These are phyloP conservation scores for Rhizoclosmatium globosum DNA, from an alignment of 192 early-diverging fungal genomes.

Conservation along the genomic window DNA sequence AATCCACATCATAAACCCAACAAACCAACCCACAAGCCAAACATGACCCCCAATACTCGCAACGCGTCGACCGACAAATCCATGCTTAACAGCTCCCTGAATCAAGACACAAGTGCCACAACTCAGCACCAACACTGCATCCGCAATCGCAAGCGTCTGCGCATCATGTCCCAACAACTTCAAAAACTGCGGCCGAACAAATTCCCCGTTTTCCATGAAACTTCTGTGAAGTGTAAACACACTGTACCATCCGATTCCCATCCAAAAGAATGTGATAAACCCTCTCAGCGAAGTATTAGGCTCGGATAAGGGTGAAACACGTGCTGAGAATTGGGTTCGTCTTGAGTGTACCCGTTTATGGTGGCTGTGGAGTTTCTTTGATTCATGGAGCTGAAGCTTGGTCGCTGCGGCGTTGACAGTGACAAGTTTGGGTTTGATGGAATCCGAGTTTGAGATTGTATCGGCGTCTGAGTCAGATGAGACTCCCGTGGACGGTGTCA, in stretches of 20 bases:
- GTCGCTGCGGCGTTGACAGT: too few species aligned
- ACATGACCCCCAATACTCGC: conserved; percentile 62
- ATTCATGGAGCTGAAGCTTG: neutral
- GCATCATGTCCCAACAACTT: conserved; percentile 68
- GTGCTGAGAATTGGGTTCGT: neutral
- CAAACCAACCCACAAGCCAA: conserved; percentile 52
- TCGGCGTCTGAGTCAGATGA: too few species aligned
- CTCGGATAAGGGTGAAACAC: neutral
- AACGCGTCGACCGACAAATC: conserved; percentile 53
- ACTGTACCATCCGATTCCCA: conserved; percentile 75
- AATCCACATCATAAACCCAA: conserved; percentile 33
- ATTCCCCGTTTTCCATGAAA: conserved; percentile 63
- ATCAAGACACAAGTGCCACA: conserved; percentile 71
- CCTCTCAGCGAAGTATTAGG: conserved; percentile 61
- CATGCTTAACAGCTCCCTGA: conserved; percentile 59
- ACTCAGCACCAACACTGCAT: conserved; percentile 74
- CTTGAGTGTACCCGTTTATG: neutral
- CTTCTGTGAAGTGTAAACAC: conserved; percentile 64
- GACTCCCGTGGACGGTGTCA: too few species aligned
- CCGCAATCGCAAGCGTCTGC: conserved; percentile 71
- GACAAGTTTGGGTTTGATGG: too few species aligned
- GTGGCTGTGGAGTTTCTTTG: neutral
- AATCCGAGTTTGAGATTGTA: too few species aligned
- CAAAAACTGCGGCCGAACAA: conserved; percentile 59
- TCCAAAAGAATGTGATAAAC: conserved; percentile 86